Evolutionary conservation across 192 early-diverging fungal genomes (phyloP).

Genomic region (Allomyces arbusculus): DNA sequence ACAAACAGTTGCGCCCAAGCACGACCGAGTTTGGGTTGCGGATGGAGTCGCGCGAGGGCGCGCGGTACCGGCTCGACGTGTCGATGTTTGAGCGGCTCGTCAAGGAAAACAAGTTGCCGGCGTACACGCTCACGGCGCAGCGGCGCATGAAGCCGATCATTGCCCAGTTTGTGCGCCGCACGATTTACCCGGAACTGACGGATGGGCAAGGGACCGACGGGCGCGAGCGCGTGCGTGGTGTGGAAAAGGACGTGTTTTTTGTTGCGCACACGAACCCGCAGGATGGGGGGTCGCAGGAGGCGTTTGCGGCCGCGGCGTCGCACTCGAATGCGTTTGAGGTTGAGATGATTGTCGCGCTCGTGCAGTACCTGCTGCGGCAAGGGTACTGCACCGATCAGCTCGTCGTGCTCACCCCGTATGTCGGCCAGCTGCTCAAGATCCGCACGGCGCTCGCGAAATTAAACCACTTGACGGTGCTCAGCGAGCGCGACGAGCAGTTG

Average conservation of each 20-base stretch:
- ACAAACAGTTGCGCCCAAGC: slow-evolving; percentile 11
- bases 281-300: slow-evolving; percentile 1
- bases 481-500: slow-evolving; percentile 7
- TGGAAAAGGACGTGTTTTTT: slow-evolving; percentile 12
- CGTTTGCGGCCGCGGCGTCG: neutral
- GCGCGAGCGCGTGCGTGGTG: slow-evolving; percentile 11
- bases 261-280: slow-evolving; percentile 10
- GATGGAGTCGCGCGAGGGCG: slow-evolving; percentile 1
- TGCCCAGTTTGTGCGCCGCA: slow-evolving; percentile 6
- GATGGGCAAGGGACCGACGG: slow-evolving; percentile 4
- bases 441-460: slow-evolving; percentile 2
- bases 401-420: slow-evolving; percentile 18
- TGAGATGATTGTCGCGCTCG: slow-evolving; percentile 11
- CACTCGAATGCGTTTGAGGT: slow-evolving; percentile 13
- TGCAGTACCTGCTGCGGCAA: slow-evolving; percentile 12
- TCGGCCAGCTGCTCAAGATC: slow-evolving; percentile 13
- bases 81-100: slow-evolving; percentile 16
- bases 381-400: slow-evolving; percentile 10
- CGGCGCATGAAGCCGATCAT: slow-evolving; percentile 18
- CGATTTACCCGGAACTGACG: slow-evolving; percentile 11
- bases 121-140: slow-evolving; percentile 7
- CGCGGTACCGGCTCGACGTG: slow-evolving; percentile 12
- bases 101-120: slow-evolving; percentile 5
- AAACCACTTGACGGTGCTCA: slow-evolving; percentile 5
- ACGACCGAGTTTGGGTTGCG: slow-evolving; percentile 3